Evolutionary conservation across 2,329 filamentous ascomycete species (phyloP), one percentile per base, ranked within the genome.

Genomic region (Penicillium sp.): DNA sequence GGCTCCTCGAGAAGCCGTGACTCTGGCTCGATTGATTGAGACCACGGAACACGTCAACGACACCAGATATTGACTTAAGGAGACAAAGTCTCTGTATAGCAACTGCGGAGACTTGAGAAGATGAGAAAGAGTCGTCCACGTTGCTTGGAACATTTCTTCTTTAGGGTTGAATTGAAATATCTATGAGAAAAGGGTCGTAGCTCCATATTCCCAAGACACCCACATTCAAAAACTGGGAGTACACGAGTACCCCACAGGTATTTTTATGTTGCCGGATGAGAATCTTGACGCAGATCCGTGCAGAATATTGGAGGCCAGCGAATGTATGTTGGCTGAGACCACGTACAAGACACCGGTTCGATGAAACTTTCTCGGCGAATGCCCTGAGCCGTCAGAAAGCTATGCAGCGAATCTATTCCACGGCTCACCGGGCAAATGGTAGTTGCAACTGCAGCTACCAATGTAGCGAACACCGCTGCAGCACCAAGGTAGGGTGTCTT

Each of bases 221-320:
- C 90, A 12, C 95, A 79, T 1, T 90, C 90, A 77, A 93, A 95
- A 0, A 90, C 90, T 24, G 90, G 90, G 10, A 95, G 80, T 63
- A 95, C 94, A 56, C 90, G 80, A 57, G 87, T 86, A 70, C 85
- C 59, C 85, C 88, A 76, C 96, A 96, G 77, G 47, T 21, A 74
- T 68, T 60, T 71, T 73, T 36, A 74, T 67, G 3, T 74, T 60
- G 45, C 69, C 65, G 46, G 70, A 71, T 2, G 72, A 72, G 8
- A 71, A 70, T 48, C 65, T 70, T 45, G 66, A 60, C 33, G 73
- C 57, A 52, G 72, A 75, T 18, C 53, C 53, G 48, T 0, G 47
- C 41, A 1, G 65, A 65, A 21, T 54, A 45, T 42, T 45, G 59
- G 12, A 68, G 46, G n/a, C 65, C 63, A 21, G 42, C 45, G 2